phyloP scores from a whole-genome alignment of 768 basidiomycete genomes.

The Podaxis sp. region DNA sequence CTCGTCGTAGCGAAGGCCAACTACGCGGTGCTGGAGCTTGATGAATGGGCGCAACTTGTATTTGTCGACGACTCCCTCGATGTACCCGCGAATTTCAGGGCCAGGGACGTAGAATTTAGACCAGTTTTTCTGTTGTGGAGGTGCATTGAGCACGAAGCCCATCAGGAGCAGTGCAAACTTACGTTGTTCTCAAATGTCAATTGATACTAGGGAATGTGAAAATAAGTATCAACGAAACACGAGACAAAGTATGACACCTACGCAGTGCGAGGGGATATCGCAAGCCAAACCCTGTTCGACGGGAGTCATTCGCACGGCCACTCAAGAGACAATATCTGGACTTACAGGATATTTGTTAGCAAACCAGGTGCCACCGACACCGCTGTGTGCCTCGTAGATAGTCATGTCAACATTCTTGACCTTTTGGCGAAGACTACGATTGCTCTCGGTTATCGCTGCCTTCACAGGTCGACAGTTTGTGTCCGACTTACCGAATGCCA shows the following conservation, averaged over 20 bases:
- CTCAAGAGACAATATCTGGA: not conserved
- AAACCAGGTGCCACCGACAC: conserved; percentile 65
- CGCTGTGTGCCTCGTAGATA: conserved; percentile 60
- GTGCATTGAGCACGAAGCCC: not conserved
- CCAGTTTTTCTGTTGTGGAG: conserved; percentile 48
- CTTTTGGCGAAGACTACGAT: conserved; percentile 50
- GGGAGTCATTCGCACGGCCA: conserved; percentile 1
- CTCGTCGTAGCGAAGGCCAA: conserved; percentile 51
- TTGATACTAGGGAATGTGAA: conserved; percentile 45
- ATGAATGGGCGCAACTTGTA: conserved; percentile 55
- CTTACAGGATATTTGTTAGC: conserved; percentile 54
- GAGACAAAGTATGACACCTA: conserved; percentile 25
- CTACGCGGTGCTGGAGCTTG: conserved; percentile 54
- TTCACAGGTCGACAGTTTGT: not conserved
- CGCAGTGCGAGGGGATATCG: conserved; percentile 59
- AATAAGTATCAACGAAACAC: conserved; percentile 6
- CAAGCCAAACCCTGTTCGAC: conserved; percentile 51
- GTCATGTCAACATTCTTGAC: conserved; percentile 53
- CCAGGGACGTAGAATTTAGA: conserved; percentile 61
- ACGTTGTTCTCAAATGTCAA: conserved; percentile 57
- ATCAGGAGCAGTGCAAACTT: conserved; percentile 12
- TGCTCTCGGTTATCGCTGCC: not conserved
- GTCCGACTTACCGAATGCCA: conserved; percentile 45
- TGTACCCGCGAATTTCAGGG: conserved; percentile 55
- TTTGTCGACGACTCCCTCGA: conserved; percentile 54